Conservation (phyloP, 1,139 yeast genomes). For the Yamadazyma sp. region DNA sequence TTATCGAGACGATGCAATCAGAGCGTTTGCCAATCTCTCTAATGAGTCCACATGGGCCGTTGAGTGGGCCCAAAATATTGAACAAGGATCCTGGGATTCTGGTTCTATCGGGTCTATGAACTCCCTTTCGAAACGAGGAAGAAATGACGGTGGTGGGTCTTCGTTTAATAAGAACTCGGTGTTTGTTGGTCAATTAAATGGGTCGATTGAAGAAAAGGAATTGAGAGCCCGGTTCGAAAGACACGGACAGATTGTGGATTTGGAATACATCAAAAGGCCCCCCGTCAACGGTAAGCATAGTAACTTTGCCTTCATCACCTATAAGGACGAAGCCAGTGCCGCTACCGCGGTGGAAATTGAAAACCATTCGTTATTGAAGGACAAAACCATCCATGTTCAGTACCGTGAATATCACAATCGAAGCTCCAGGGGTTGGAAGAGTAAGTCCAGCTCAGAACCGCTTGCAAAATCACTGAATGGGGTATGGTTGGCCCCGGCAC, state of each 20-base stretch:
- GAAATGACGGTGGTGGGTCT: background rate
- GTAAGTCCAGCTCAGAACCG: conserved; percentile 2
- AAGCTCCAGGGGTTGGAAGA: background rate
- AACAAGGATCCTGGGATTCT: conserved; percentile 16
- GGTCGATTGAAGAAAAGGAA: conserved; percentile 52
- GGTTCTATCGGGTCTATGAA: background rate
- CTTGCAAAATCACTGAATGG: conserved; percentile 4
- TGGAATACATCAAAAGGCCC: conserved; percentile 50
- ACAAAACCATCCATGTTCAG: conserved; percentile 80
- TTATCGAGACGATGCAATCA: conserved; percentile 86
- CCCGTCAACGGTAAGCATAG: conserved; percentile 22
- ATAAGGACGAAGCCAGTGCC: conserved; percentile 65
- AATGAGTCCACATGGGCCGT: conserved; percentile 54
- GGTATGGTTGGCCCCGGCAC: conserved; percentile 63
- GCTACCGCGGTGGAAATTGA: conserved; percentile 82
- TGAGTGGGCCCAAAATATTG: conserved; percentile 86
- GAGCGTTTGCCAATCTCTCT: conserved; percentile 74
- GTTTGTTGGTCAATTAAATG: conserved; percentile 72
- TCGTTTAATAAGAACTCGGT: conserved; percentile 65
- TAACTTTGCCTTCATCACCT: conserved; percentile 74
- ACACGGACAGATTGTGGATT: conserved; percentile 65
- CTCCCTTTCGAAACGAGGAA: background rate
- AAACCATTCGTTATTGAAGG: conserved; percentile 72
- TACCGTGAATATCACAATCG: conserved; percentile 55
- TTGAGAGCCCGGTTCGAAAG: conserved; percentile 56